phyloP scores from a whole-genome alignment of 352 stramenopile genomes.

The Globisporangium alternatum region DNA sequence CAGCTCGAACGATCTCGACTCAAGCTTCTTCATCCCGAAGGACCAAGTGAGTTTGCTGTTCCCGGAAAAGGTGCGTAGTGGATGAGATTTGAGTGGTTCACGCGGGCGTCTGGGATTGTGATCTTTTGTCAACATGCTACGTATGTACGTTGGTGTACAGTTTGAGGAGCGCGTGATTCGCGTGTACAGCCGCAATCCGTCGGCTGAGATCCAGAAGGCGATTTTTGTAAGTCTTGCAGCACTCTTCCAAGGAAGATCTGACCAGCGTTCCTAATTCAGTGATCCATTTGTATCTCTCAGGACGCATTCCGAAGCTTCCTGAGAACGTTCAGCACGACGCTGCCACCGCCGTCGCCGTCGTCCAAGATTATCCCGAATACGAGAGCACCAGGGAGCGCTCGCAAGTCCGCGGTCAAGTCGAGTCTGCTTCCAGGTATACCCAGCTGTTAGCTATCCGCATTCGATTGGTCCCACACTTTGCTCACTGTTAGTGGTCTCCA shows the following conservation, averaged over 20 bases:
- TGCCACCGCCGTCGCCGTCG: slow-evolving; percentile 64
- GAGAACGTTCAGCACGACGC: slow-evolving; percentile 58
- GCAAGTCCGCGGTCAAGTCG: slow-evolving; percentile 4
- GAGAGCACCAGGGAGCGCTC: not conserved
- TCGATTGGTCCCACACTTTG: not conserved
- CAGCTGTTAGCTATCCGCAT: not conserved
- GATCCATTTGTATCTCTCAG: slow-evolving; percentile 18
- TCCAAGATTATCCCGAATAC: slow-evolving; percentile 44
- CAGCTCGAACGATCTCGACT: slow-evolving; percentile 55
- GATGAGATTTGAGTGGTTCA: not conserved
- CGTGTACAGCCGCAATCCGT: slow-evolving; percentile 68
- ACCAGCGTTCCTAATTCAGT: not conserved
- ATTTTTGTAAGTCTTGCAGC: slow-evolving; percentile 41
- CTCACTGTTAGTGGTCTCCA: not conserved
- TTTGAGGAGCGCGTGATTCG: slow-evolving; percentile 84
- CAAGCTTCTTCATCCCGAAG: slow-evolving; percentile 76
- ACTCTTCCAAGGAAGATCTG: not conserved
- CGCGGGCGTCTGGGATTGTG: not conserved
- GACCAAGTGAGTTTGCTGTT: slow-evolving; percentile 81
- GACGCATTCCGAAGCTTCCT: slow-evolving; percentile 59
- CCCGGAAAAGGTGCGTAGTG: slow-evolving; percentile 65
- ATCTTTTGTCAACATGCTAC: not conserved
- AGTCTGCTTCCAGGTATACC: slow-evolving; percentile 4
- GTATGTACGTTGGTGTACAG: slow-evolving; percentile 20
- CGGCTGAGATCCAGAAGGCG: slow-evolving; percentile 42